Base-by-base conservation (phyloP, 2,329 filamentous ascomycete species). In the Nakataea oryzae region DNA sequence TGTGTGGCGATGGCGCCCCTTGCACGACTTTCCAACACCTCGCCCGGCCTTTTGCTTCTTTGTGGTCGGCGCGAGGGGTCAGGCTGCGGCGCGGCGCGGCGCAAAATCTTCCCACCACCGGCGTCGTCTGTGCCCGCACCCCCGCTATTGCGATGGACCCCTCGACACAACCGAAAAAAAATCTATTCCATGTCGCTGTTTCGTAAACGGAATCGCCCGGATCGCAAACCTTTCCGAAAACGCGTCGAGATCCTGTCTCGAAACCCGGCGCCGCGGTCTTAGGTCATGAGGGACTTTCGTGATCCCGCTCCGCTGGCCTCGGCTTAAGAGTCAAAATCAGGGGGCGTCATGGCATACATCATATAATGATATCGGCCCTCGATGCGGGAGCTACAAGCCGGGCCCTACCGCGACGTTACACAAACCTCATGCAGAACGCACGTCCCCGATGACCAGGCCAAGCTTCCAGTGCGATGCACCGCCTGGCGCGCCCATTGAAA, bases 351-450 rank as follows among this genome's bases (percentile, higher is more conserved):
- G 41, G 41, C 41, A 50, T 50, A n/a, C 41, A n/a, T n/a, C 41
- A 50, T n/a, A 50, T 50, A 8, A 50, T 50, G 41, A 24, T n/a
- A n/a, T 50, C 41, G 17, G 41, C 8, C 41, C 21, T 50, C 21
- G 41, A 24, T 24, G 41, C 24, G 41, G 21, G 24, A n/a, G 41
- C 11, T 50, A 41, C 41, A 59, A 28, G 27, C 24, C 8, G 27
- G 11, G 32, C 50, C 34, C 55, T 55, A 27, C 32, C 27, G 41
- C 27, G 57, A 58, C 14, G 69, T 70, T 62, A 62, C 66, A 70
- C 68, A 67, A 64, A 62, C 59, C 58, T 56, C 57, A 68, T 69
- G 67, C 68, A 69, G 63, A 32, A 62, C 70, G 68, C 67, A 68
- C 62, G 64, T 63, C 61, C 60, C 64, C 47, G 63, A 60, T 62